phyloP scores from a whole-genome alignment of 257 asterid genomes.

The Verbena officinalis region DNA sequence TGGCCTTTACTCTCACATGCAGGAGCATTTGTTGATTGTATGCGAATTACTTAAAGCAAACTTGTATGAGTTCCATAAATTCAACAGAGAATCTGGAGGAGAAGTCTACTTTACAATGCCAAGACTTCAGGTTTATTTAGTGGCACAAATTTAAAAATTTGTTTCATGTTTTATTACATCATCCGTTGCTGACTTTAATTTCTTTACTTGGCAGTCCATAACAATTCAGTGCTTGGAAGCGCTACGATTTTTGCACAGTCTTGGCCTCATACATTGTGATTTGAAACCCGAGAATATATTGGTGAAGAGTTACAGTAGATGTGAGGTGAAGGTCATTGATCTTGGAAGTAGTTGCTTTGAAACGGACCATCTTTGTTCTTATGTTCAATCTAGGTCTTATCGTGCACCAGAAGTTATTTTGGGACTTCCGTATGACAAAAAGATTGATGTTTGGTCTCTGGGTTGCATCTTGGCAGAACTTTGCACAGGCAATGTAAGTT shows the following conservation, averaged over 20 bases:
- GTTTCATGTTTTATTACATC: conserved; percentile 2
- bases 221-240: conserved; percentile 83
- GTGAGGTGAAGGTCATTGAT: conserved; percentile 86
- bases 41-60: conserved; percentile 83
- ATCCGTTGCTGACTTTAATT: conserved; percentile 18
- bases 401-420: conserved; percentile 84
- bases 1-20: conserved; percentile 28
- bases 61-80: conserved; percentile 74
- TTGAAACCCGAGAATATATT: conserved; percentile 82
- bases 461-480: conserved; percentile 90
- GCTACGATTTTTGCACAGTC: conserved; percentile 65
- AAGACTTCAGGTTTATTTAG: conserved; percentile 72
- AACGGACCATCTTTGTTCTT: conserved; percentile 79
- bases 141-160: background rate
- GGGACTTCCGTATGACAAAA: conserved; percentile 72
- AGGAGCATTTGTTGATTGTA: conserved; percentile 81
- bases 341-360: conserved; percentile 86
- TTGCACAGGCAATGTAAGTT: conserved; percentile 80
- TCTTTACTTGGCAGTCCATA: conserved; percentile 53
- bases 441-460: conserved; percentile 78
- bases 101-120: conserved; percentile 89
- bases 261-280: conserved; percentile 84
- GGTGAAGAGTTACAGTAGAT: conserved; percentile 84
- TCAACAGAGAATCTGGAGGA: conserved; percentile 82
- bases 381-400: conserved; percentile 79